Conservation (phyloP, 164 flowering plant species). For the Tinospora cordifolia region DNA sequence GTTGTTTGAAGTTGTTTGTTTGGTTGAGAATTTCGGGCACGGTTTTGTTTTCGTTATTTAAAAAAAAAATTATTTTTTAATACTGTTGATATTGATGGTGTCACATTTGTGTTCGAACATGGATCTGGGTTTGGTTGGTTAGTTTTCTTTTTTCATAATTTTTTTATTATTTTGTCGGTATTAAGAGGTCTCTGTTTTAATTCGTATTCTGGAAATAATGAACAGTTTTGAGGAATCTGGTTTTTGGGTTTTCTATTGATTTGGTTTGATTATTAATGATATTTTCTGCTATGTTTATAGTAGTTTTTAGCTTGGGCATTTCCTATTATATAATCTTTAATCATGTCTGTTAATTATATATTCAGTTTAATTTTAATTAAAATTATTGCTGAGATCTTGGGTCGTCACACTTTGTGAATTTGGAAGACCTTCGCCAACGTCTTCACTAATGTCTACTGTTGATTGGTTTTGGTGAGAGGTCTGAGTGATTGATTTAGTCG, state of each 20-base stretch:
- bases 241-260: neutral
- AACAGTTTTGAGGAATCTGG: neutral
- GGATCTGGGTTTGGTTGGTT: conserved; percentile 5
- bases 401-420: neutral
- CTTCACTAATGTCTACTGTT: conserved; percentile 2
- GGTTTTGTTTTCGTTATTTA: conserved; percentile 6
- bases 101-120: conserved; percentile 7
- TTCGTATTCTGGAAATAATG: neutral
- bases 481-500: neutral
- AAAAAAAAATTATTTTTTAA: neutral
- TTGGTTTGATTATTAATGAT: neutral
- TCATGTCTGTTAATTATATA: neutral
- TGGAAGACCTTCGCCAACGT: neutral
- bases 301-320: conserved; percentile 6
- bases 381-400: neutral
- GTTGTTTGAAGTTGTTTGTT: conserved; percentile 4
- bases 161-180: neutral
- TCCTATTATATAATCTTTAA: neutral
- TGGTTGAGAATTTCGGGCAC: conserved; percentile 8
- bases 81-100: conserved; percentile 6
- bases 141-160: neutral
- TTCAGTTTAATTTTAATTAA: neutral
- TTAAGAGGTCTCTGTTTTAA: neutral
- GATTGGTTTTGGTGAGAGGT: neutral
- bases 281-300: neutral